Percentiles rank a stretch among this genome's conserved stretches.
phyloP scores from a whole-genome alignment of 129 eudicot genomes.

The Chrysanthemum lavandulifolium region DNA sequence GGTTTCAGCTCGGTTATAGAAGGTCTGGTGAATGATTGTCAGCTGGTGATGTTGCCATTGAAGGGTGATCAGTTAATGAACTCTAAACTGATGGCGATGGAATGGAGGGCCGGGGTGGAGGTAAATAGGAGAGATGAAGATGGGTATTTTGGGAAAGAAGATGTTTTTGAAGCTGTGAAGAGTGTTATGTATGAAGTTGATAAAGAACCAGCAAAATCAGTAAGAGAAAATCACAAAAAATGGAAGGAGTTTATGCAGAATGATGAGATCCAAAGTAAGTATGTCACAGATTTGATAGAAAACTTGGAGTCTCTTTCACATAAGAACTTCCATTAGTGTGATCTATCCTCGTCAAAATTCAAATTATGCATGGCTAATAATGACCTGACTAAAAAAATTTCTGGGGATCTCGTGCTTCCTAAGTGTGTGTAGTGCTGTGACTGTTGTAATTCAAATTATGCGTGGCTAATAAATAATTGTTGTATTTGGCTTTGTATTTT shows the following conservation, averaged over 20 bases:
- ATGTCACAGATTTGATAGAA: slow-evolving; percentile 33
- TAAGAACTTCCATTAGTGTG: background rate
- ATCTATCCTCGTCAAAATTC: background rate
- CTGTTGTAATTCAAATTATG: background rate
- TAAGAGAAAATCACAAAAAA: slow-evolving; percentile 41
- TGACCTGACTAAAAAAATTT: background rate
- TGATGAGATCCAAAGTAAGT: slow-evolving; percentile 36
- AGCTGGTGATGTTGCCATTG: slow-evolving; percentile 40
- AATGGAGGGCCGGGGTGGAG: slow-evolving; percentile 55
- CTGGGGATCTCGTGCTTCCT: background rate
- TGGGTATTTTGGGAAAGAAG: slow-evolving; percentile 55
- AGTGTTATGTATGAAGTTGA: slow-evolving; percentile 40
- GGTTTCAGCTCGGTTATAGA: slow-evolving; percentile 57
- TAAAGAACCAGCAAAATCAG: slow-evolving; percentile 20
- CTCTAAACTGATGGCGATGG: slow-evolving; percentile 40
- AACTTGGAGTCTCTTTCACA: slow-evolving; percentile 34
- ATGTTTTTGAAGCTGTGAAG: slow-evolving; percentile 42
- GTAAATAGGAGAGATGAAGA: slow-evolving; percentile 59
- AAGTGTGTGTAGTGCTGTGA: background rate
- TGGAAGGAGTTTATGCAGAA: slow-evolving; percentile 44
- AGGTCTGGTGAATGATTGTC: slow-evolving; percentile 48
- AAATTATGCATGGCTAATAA: background rate
- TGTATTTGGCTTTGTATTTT: no score
- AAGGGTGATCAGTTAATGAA: slow-evolving; percentile 53
- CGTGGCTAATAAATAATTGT: background rate